Base-by-base conservation (phyloP, 1,139 yeast species). In the Taphrina populina region DNA sequence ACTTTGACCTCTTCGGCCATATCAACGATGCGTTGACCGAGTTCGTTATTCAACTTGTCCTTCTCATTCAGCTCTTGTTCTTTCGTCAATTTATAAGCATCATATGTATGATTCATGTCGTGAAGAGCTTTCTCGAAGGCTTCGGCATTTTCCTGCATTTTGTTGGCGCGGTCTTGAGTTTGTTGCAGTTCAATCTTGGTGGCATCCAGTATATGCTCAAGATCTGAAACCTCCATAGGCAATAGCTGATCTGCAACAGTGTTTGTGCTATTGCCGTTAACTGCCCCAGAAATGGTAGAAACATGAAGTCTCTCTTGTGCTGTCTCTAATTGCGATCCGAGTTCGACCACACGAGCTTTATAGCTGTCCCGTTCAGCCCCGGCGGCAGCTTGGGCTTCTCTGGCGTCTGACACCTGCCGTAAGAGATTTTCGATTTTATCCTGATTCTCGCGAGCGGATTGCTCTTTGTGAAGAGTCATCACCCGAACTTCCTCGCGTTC, bases 401-500 rank as follows among this genome's bases (percentile, higher is more conserved):
- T 69, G 4, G 73, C 65, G 23, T 71, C 63, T 30, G 75, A 70
- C 34, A 81, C 66, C 59, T 83, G 85, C 40, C 72, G 58, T 35
- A 66, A 72, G 24, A 83, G 74, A 37, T 76, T 73, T 59, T 84
- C 92, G 57, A 85, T 74, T 66, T 83, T 82, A 17, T 78, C 73
- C 64, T 84, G 87, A 64, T 81, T 84, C 45, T 85, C 81, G 59
- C 76, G 78, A 45, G 78, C 26, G 13, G 24, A 17, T 24, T 29
- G 41, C 8, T 43, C 57, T 10, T 35, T 21, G 20, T n/a, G 30
- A 15, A 39, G 17, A 35, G 46, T 32, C 34, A 44, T 37, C n/a
- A 39, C 19, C 15, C 36, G 30, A 11, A 45, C 57, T 15, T 37
- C 45, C 21, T 62, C 65, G 29, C 76, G 79, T 60, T 80, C 77